A percentile compares a stretch with the other conserved stretches of the same genome.
These are phyloP conservation scores for Coriaria nepalensis DNA, from an alignment of 306 rosid genomes.

Conservation along the genomic window DNA sequence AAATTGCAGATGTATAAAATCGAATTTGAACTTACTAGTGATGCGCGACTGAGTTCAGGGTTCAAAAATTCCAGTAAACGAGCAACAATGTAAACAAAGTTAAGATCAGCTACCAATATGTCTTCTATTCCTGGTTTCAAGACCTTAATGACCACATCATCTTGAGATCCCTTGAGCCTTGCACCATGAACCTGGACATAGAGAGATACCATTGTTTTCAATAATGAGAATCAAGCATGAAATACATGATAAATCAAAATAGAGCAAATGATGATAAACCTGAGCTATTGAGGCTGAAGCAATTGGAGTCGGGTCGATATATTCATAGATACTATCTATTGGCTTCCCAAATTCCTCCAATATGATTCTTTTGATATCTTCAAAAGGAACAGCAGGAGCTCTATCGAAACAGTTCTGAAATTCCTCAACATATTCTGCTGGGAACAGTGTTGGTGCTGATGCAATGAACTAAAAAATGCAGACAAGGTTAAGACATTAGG, in stretches of 20 bases:
- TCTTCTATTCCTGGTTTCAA: conserved; percentile 96
- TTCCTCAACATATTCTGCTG: conserved; percentile 87
- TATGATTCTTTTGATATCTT: conserved; percentile 52
- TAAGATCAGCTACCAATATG: conserved; percentile 84
- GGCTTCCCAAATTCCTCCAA: conserved; percentile 70
- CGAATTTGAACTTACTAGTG: conserved; percentile 41
- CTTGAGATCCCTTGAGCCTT: conserved; percentile 74
- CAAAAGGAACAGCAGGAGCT: conserved; percentile 80
- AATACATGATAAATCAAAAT: conserved; percentile 2
- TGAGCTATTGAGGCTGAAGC: conserved; percentile 98
- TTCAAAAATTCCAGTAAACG: conserved; percentile 85
- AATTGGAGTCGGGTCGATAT: conserved; percentile 69
- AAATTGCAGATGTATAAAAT: conserved; percentile 8
- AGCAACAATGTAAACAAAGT: conserved; percentile 76
- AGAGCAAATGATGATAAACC: conserved; percentile 25
- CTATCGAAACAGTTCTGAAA: conserved; percentile 91
- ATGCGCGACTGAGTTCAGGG: conserved; percentile 82
- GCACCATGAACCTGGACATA: conserved; percentile 76
- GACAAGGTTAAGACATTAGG: conserved; percentile 22
- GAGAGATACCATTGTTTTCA: conserved; percentile 15
- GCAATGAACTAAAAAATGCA: conserved; percentile 61
- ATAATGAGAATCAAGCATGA: conserved; percentile 1
- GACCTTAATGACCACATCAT: conserved; percentile 92
- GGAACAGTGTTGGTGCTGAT: conserved; percentile 86
- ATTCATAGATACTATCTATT: conserved; percentile 72